Base-by-base conservation (phyloP, 139 green algal species). In the Coccomyxa sp. region DNA sequence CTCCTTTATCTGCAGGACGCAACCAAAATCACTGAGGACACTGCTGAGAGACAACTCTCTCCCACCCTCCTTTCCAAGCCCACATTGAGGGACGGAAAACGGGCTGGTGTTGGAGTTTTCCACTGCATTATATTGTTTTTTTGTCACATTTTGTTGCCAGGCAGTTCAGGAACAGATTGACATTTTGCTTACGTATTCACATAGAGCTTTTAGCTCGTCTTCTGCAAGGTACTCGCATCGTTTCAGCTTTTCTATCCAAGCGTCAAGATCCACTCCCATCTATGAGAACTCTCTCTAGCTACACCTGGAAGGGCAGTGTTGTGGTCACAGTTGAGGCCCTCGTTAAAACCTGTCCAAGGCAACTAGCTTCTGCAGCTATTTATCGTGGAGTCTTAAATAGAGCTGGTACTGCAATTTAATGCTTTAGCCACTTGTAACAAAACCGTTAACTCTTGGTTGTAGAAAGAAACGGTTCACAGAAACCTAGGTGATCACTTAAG, bases 121-220 rank as follows among this genome's bases (percentile, higher is more conserved):
- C 7, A 51, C 7, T 51, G 38, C 38, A 11, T 7, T 51, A 51
- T 51, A 51, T 3, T 77, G 71, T 30, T 21, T 13, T 78, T 31
- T 1, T 51, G 14, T 78, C 10, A 78, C 25, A 78, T 3, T 51
- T 10, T 45, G 7, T 51, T 51, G 38, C 38, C 38, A 51, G 38
- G 38, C 38, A 51, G 3, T 51, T 3, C 38, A 51, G 38, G 38
- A 51, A 51, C 13, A 78, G 71, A 7, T 17, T 15, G 16, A 16
- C 27, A 32, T 63, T 9, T 3, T 18, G 18, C 91, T 87, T 76
- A 98, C 95, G 59, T 96, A 96, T 92, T 98, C 95, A 84, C 97
- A 99, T 7, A 99, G 89, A 15, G 90, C 82, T 85, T 99, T 98
- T 0, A 99, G 93, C 89, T 99, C 96, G 32, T 98, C 94, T 84